Conservation (phyloP, 1,284 basidiomycete species). For the Amylostereum chailletii region DNA sequence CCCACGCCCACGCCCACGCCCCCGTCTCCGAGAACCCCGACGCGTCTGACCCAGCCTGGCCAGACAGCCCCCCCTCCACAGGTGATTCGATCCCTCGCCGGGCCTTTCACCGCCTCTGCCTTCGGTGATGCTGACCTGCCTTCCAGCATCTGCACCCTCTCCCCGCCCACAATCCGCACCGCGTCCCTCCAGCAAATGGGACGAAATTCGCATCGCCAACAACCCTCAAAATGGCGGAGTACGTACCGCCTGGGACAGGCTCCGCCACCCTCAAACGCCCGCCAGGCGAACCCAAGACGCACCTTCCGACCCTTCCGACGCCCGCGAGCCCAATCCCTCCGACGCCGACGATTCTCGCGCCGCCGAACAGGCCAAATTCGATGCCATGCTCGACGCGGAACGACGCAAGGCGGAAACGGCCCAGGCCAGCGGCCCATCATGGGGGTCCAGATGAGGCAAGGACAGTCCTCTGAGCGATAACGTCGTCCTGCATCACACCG, state of each 20-base stretch:
- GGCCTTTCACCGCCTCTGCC: background rate
- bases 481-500: too few species aligned
- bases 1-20: slow-evolving; percentile 21
- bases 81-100: background rate
- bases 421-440: background rate
- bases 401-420: slow-evolving; percentile 24
- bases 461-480: too few species aligned
- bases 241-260: slow-evolving; percentile 54
- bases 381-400: slow-evolving; percentile 50
- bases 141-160: slow-evolving; percentile 6
- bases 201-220: slow-evolving; percentile 45
- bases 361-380: slow-evolving; percentile 45
- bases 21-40: background rate
- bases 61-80: too few species aligned
- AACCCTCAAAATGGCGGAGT: slow-evolving; percentile 33
- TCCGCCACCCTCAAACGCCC: slow-evolving; percentile 52
- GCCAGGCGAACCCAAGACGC: slow-evolving; percentile 15
- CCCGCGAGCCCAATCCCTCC: slow-evolving; percentile 9
- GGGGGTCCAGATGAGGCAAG: too few species aligned
- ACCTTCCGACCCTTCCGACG: slow-evolving; percentile 11
- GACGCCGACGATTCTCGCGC: slow-evolving; percentile 26
- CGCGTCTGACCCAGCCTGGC: too few species aligned
- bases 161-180: slow-evolving; percentile 12
- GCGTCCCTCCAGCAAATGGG: slow-evolving; percentile 40
- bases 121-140: background rate